phyloP scores from a whole-genome alignment of 306 rosid species.

The Pyrus betulifolia region DNA sequence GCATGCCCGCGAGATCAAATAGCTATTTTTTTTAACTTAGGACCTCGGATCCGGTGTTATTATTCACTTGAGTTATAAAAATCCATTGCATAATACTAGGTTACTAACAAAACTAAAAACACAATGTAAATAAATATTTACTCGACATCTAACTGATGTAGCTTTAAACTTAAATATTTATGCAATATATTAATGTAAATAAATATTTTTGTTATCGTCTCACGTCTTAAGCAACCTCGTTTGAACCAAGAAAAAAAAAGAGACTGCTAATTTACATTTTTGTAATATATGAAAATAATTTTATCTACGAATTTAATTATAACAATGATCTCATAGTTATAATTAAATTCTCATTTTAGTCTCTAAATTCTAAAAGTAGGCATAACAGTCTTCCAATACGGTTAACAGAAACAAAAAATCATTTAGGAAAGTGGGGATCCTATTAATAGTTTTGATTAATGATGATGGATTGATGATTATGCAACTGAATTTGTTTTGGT shows the following conservation, averaged over 20 bases:
- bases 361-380: neutral
- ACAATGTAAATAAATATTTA: neutral
- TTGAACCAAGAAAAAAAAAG: neutral
- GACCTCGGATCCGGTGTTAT: neutral
- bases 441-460: neutral
- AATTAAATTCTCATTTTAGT: no score
- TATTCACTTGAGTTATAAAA: neutral
- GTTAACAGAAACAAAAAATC: neutral
- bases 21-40: neutral
- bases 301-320: neutral
- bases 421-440: neutral
- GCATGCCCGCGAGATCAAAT: neutral
- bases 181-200: neutral
- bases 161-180: neutral
- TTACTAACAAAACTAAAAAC: no score
- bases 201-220: neutral
- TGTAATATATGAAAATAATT: neutral
- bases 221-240: neutral
- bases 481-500: neutral
- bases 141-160: neutral
- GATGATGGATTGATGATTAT: neutral
- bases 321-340: no score
- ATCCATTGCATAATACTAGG: neutral
- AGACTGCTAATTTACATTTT: constrained; percentile 5
- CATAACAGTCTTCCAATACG: neutral